These are phyloP conservation scores for Malassezia equina DNA, from an alignment of 1,284 basidiomycete species.

Conservation along the genomic window DNA sequence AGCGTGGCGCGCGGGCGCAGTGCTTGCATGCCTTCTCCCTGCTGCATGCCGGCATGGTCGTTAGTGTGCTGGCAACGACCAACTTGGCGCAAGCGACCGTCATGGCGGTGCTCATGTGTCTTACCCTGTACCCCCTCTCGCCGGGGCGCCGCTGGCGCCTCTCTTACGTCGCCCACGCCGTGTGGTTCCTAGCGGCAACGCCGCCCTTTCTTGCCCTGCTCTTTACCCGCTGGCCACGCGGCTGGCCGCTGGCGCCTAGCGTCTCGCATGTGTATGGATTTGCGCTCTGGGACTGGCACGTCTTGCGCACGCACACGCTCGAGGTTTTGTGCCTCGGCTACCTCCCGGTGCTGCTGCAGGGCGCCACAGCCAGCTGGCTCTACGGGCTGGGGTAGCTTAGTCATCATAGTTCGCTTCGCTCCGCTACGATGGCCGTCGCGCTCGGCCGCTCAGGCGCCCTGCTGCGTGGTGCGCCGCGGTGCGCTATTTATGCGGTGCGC, in stretches of 20 bases:
- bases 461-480: background rate
- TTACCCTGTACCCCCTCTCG: constrained; percentile 13
- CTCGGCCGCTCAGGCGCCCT: background rate
- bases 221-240: background rate
- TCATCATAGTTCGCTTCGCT: background rate
- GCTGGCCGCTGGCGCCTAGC: background rate
- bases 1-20: constrained; percentile 15
- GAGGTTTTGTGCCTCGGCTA: constrained; percentile 8
- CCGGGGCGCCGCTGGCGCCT: background rate
- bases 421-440: background rate
- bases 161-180: background rate
- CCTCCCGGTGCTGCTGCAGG: constrained; percentile 11
- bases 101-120: constrained; percentile 10
- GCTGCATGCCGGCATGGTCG: constrained; percentile 32
- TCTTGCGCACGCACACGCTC: constrained; percentile 7
- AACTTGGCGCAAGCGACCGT: constrained; percentile 33
- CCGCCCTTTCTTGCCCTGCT: background rate
- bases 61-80: constrained; percentile 29
- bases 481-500: background rate
- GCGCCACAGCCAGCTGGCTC: background rate
- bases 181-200: background rate
- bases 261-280: background rate
- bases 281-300: constrained; percentile 13
- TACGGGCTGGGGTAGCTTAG: background rate
- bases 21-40: constrained; percentile 32